Evolutionary conservation across 2,329 filamentous ascomycete genomes (phyloP).

Genomic region (Colletotrichum musae): DNA sequence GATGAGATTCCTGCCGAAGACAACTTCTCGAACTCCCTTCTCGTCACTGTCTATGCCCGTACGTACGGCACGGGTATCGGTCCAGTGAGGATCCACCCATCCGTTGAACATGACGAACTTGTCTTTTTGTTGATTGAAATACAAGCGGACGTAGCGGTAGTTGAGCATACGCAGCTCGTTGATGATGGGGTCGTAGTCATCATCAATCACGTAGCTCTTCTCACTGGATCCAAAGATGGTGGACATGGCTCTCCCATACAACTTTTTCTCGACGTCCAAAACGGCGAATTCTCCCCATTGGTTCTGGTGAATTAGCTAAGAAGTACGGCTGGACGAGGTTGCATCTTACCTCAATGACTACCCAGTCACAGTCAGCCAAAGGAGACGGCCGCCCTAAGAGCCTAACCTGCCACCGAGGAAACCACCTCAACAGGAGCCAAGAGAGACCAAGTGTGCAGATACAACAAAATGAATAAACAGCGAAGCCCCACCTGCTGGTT

Average conservation of each 20-base stretch:
- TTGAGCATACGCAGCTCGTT: slow-evolving; percentile 83
- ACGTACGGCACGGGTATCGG: slow-evolving; percentile 80
- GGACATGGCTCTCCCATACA: slow-evolving; percentile 69
- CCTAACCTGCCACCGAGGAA: slow-evolving; percentile 87
- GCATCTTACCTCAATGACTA: slow-evolving; percentile 82
- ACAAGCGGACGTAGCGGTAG: slow-evolving; percentile 95
- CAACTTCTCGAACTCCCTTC: slow-evolving; percentile 83
- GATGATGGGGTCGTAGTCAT: slow-evolving; percentile 85
- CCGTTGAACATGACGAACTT: slow-evolving; percentile 89
- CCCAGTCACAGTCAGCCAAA: slow-evolving; percentile 86
- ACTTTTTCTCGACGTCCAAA: slow-evolving; percentile 73
- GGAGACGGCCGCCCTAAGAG: slow-evolving; percentile 79
- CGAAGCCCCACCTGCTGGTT: slow-evolving; percentile 79
- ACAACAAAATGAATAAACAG: slow-evolving; percentile 80
- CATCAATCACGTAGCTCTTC: slow-evolving; percentile 72
- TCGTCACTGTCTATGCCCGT: slow-evolving; percentile 90
- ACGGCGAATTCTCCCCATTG: slow-evolving; percentile 95
- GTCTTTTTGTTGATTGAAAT: slow-evolving; percentile 89
- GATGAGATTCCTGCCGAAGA: slow-evolving; percentile 93
- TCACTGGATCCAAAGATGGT: slow-evolving; percentile 77
- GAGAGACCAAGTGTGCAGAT: slow-evolving; percentile 80
- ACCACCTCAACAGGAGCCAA: slow-evolving; percentile 90
- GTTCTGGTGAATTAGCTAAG: slow-evolving; percentile 68
- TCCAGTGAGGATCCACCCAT: slow-evolving; percentile 96
- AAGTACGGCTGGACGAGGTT: slow-evolving; percentile 2